Percentiles rank a stretch among this genome's conserved stretches.
These are phyloP conservation scores for Cercospora nicotianae DNA, from an alignment of 2,329 filamentous ascomycete species.

Conservation along the genomic window DNA sequence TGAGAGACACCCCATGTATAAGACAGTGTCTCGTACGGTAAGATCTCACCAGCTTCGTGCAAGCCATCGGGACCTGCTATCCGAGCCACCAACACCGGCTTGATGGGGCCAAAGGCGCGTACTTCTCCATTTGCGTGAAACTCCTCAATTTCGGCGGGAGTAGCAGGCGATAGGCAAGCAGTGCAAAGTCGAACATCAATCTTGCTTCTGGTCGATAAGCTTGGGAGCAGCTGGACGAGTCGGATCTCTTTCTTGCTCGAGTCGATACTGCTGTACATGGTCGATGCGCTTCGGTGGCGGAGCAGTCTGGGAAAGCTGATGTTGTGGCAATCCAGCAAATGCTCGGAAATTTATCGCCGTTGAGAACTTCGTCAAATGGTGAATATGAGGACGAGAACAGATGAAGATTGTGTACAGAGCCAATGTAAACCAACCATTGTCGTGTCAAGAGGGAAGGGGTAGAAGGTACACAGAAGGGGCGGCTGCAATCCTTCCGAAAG, in stretches of 20 bases:
- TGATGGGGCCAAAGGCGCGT: not conserved
- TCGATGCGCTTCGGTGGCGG: too few relatives aligned
- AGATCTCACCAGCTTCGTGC: not conserved
- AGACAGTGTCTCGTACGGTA: not conserved
- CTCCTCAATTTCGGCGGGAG: not conserved
- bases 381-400: too few relatives aligned
- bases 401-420: too few relatives aligned
- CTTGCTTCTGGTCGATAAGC: not conserved
- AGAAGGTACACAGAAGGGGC: too few relatives aligned
- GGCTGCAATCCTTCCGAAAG: too few relatives aligned
- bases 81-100: not conserved
- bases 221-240: not conserved
- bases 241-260: not conserved
- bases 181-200: not conserved
- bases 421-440: too few relatives aligned
- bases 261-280: not conserved
- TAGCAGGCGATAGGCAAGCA: not conserved
- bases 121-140: not conserved
- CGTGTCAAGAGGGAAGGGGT: too few relatives aligned
- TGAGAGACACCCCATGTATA: not conserved
- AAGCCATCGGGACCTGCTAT: not conserved
- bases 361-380: too few relatives aligned
- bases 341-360: too few relatives aligned
- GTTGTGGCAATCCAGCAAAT: too few relatives aligned
- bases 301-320: too few relatives aligned